Evolutionary conservation across 441 rosid genomes (phyloP).

Genomic region (Hura crepitans): DNA sequence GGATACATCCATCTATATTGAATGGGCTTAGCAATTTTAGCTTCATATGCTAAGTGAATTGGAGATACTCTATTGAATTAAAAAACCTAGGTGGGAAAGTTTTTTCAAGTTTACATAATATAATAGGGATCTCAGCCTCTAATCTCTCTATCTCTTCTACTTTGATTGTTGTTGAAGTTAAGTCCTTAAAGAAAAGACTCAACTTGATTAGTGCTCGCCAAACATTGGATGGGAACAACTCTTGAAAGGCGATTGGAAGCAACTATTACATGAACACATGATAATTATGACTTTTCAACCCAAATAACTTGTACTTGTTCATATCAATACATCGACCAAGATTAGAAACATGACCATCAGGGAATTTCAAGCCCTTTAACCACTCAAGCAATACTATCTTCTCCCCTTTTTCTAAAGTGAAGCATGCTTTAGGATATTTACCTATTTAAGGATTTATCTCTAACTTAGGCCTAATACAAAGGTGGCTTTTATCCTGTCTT

Average conservation of each 20-base stretch:
- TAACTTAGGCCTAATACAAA: neutral
- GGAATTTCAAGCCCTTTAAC: neutral
- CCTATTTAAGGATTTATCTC: no score
- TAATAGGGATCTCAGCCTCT: neutral
- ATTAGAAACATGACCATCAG: neutral
- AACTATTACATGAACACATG: constrained; percentile 10
- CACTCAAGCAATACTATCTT: neutral
- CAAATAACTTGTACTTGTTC: neutral
- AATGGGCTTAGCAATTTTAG: neutral
- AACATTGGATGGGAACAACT: neutral
- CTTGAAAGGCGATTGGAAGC: neutral
- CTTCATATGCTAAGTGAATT: constrained; percentile 4
- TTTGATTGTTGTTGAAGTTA: neutral
- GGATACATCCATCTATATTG: constrained; percentile 18
- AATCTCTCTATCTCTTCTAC: neutral
- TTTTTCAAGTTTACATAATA: constrained; percentile 3
- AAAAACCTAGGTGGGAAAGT: constrained; percentile 17
- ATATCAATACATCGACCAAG: neutral
- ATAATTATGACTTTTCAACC: constrained; percentile 3
- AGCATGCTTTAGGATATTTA: neutral
- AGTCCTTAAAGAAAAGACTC: neutral
- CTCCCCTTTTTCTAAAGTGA: neutral
- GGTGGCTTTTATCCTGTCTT: neutral
- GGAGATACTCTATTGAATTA: constrained; percentile 10
- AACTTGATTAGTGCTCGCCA: neutral